phyloP scores from a whole-genome alignment of 2,329 filamentous ascomycete genomes.

The Didymella arachidicola region DNA sequence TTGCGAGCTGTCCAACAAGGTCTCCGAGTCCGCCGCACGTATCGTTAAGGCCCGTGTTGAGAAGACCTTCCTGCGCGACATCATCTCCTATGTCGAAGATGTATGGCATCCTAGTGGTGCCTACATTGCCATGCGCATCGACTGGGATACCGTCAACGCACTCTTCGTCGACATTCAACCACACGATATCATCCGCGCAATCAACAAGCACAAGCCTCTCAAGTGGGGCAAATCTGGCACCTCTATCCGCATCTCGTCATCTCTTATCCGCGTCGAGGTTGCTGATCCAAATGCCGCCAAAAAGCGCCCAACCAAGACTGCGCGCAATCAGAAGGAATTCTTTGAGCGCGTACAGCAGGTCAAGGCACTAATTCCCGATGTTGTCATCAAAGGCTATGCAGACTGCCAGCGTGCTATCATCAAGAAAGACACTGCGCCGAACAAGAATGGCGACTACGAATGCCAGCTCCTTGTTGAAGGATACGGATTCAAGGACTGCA shows the following conservation, averaged over 20 bases:
- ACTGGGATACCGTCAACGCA: conserved; percentile 77
- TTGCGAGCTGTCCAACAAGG: conserved; percentile 80
- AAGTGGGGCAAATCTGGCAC: conserved; percentile 75
- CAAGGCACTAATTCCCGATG: conserved; percentile 78
- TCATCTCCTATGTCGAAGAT: conserved; percentile 82
- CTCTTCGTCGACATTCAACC: conserved; percentile 82
- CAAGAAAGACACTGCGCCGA: conserved; percentile 74
- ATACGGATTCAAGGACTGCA: conserved; percentile 86
- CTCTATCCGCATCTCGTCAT: conserved; percentile 48
- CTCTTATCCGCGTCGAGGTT: conserved; percentile 76
- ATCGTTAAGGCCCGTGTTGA: conserved; percentile 94
- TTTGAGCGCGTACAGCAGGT: conserved; percentile 84
- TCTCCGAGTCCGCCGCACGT: conserved; percentile 79
- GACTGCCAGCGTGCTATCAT: conserved; percentile 88
- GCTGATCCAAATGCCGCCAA: conserved; percentile 54
- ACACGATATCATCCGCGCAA: conserved; percentile 76
- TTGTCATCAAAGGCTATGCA: conserved; percentile 90
- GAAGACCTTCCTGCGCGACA: conserved; percentile 88
- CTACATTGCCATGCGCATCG: conserved; percentile 82
- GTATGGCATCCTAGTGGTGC: conserved; percentile 81
- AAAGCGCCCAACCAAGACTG: conserved; percentile 40
- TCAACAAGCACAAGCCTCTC: conserved; percentile 82
- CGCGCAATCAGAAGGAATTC: conserved; percentile 64
- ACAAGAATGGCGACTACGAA: conserved; percentile 68
- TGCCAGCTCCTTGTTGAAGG: conserved; percentile 80